Conservation (phyloP, 2,329 filamentous ascomycete species). For the Teratosphaeria epicoccoides region DNA sequence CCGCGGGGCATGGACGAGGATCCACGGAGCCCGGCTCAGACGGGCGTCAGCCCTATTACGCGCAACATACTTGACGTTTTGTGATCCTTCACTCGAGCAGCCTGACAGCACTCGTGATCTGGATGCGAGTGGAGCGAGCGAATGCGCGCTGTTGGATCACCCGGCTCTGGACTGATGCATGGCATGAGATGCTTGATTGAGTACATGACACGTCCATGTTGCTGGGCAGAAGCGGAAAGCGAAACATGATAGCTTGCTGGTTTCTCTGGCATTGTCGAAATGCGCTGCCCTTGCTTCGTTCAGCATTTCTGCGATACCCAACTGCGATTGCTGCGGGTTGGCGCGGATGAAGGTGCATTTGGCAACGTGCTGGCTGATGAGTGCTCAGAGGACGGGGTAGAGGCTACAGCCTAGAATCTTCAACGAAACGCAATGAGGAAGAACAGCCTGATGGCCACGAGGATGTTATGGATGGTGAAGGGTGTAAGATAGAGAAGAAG, state of each 20-base stretch:
- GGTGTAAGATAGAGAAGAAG: neutral
- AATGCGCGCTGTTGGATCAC: neutral
- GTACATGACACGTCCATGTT: no score
- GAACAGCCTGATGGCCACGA: neutral
- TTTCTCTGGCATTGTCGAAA: no score
- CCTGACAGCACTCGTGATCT: neutral
- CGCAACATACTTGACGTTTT: constrained; percentile 69
- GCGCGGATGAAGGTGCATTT: neutral
- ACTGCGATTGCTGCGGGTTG: neutral
- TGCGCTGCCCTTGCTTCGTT: no score
- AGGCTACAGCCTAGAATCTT: neutral
- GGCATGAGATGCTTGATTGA: no score
- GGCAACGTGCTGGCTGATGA: neutral
- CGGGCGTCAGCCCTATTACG: constrained; percentile 63
- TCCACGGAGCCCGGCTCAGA: constrained; percentile 64
- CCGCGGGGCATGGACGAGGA: constrained; percentile 40
- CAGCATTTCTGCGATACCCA: neutral
- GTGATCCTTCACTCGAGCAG: constrained; percentile 31
- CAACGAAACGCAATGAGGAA: neutral
- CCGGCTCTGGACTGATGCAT: no score
- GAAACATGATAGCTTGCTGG: no score
- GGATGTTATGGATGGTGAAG: neutral
- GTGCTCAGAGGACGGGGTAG: neutral
- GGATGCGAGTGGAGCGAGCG: no score
- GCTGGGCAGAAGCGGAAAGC: no score